phyloP scores from a whole-genome alignment of 257 asterid genomes.

The Solanum tacnaense region DNA sequence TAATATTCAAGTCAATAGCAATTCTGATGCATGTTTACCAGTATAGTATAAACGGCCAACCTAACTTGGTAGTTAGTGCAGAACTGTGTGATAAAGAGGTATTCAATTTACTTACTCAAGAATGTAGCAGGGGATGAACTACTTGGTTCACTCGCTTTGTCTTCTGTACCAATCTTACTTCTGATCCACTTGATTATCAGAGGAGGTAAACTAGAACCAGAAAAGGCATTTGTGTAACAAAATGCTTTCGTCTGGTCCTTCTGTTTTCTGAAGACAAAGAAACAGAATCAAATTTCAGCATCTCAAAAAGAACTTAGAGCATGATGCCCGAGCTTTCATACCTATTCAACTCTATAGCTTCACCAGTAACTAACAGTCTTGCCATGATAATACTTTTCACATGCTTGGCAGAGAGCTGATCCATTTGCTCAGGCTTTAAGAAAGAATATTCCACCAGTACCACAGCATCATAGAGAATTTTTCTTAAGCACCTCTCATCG shows the following conservation, averaged over 20 bases:
- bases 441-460: slow-evolving; percentile 56
- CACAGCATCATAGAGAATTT: slow-evolving; percentile 42
- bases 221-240: slow-evolving; percentile 40
- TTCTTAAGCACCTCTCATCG: slow-evolving; percentile 29
- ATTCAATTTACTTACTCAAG: slow-evolving; percentile 34
- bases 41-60: not conserved
- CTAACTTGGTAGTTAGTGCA: not conserved
- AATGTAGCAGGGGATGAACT: slow-evolving; percentile 54
- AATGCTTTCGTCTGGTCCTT: slow-evolving; percentile 35
- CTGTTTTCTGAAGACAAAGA: slow-evolving; percentile 32
- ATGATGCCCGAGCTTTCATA: not conserved
- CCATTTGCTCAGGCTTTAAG: slow-evolving; percentile 40
- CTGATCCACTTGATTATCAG: slow-evolving; percentile 27
- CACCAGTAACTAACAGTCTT: slow-evolving; percentile 33
- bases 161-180: slow-evolving; percentile 26
- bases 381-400: slow-evolving; percentile 32
- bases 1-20: not conserved
- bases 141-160: slow-evolving; percentile 24
- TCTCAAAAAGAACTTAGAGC: not conserved
- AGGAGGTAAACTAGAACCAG: slow-evolving; percentile 40
- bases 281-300: not conserved
- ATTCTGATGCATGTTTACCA: not conserved
- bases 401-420: slow-evolving; percentile 31
- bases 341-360: slow-evolving; percentile 49
- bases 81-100: not conserved